A percentile compares a stretch with the other conserved stretches of the same genome.
Evolutionary conservation across 495 filamentous ascomycete genomes (phyloP).

Genomic region (Echria macrotheca): DNA sequence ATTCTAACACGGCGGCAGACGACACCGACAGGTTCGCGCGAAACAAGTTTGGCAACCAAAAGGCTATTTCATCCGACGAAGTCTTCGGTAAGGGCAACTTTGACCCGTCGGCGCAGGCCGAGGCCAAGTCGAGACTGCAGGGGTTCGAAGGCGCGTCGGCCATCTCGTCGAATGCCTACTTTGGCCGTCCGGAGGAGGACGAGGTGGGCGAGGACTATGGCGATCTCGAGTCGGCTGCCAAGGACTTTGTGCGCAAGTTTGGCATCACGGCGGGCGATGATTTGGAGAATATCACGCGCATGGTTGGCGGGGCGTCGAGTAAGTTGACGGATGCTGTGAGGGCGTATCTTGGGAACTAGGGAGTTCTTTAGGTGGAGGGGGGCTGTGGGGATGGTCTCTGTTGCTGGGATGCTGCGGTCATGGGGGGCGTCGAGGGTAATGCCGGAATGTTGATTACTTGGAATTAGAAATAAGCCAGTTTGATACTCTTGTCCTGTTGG

Average conservation of each 20-base stretch:
- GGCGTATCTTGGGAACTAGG: constrained; percentile 60
- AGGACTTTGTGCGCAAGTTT: constrained; percentile 90
- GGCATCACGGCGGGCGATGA: constrained; percentile 94
- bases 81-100: constrained; percentile 90
- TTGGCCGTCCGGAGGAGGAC: constrained; percentile 72
- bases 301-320: constrained; percentile 77
- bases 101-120: constrained; percentile 71
- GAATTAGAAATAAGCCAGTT: no score
- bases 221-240: constrained; percentile 84
- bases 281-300: constrained; percentile 76
- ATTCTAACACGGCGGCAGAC: constrained; percentile 30
- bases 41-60: constrained; percentile 78
- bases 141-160: constrained; percentile 88
- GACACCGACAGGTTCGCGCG: constrained; percentile 71
- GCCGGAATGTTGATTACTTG: no score
- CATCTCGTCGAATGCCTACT: constrained; percentile 95
- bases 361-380: constrained; percentile 13
- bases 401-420: no score
- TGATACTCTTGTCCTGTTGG: no score
- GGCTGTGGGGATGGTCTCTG: background rate
- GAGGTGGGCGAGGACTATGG: constrained; percentile 75
- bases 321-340: constrained; percentile 85
- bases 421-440: no score
- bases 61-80: constrained; percentile 95
- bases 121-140: constrained; percentile 80